Base-by-base conservation (phyloP, 371 early-diverging fungal genomes). In the Cokeromyces recurvatus region DNA sequence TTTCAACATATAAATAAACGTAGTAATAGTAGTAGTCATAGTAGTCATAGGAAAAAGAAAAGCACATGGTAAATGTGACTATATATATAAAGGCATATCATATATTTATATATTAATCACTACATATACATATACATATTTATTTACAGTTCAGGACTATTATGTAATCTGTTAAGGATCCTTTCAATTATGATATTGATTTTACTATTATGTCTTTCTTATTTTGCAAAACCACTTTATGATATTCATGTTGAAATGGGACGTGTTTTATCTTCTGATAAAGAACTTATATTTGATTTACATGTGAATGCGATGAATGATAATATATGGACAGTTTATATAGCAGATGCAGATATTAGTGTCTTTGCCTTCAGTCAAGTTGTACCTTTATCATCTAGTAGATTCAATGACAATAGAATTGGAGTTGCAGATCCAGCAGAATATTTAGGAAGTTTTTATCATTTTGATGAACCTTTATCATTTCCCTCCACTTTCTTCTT, bases 211-310 rank as follows among this genome's bases (percentile, higher is more conserved):
- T n/a, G n/a, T n/a, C n/a, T 64, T 2, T 21, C 60, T 2, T 66
- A 66, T 29, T 42, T 44, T 11, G 64, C 67, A 3, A 51, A 48
- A 32, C 84, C 82, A 16, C 51, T 84, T 32, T 51, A 49, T 12
- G 73, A 76, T 17, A 57, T 82, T 10, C 48, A 53, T 14, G 70
- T 70, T 4, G 65, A 62, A 7, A 74, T 85, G 47, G 65, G 79
- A 21, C 66, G 82, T 38, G 79, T 85, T 3, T 50, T 85, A 37
- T 79, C 84, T 10, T 70, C 84, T 5, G 84, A 85, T 24, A 83
- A 82, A 48, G 84, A 82, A 48, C 59, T 85, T 4, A 71, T 85
- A n/a, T 85, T 85, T 44, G 81, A 82, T 51, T 50, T 83, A 45
- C 74, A 77, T 36, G 55, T 85, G 19, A 60, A 69, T 36, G 77